Conservation (phyloP, 148 eudicot genomes). For the Limonium bicolor region DNA sequence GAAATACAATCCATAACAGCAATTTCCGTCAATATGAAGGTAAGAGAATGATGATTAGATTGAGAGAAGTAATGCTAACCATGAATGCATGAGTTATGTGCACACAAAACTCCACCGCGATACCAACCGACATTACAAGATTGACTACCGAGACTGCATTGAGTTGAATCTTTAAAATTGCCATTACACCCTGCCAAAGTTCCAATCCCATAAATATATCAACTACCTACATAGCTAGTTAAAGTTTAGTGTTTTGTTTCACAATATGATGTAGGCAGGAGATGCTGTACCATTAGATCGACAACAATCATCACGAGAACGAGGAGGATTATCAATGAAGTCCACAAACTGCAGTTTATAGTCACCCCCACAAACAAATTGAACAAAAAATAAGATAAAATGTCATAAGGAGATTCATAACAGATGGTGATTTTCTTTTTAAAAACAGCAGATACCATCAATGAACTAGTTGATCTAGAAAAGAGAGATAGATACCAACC, state of each 20-base stretch:
- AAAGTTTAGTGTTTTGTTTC: no score
- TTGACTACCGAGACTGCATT: constrained; percentile 98
- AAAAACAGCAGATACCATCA: no score
- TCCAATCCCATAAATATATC: no score
- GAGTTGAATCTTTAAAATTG: constrained; percentile 78
- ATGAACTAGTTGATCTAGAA: no score
- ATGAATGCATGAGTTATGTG: constrained; percentile 98
- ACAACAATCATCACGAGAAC: constrained; percentile 82
- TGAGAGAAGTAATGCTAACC: constrained; percentile 36
- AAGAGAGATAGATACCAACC: constrained; percentile 51
- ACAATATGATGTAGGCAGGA: no score
- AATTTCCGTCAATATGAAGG: no score
- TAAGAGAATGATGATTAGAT: no score
- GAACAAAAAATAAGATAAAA: constrained; percentile 72
- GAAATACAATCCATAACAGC: no score
- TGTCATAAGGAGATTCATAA: no score
- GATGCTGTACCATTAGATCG: constrained; percentile 69
- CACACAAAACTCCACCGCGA: constrained; percentile 96
- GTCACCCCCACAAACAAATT: constrained; percentile 81
- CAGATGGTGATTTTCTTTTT: no score
- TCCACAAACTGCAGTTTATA: constrained; percentile 65
- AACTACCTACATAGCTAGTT: no score
- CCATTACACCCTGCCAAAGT: constrained; percentile 87
- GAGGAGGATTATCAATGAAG: constrained; percentile 72
- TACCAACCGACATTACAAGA: constrained; percentile 96